A percentile compares a stretch with the other conserved stretches of the same genome.
Evolutionary conservation across 2,329 filamentous ascomycete species (phyloP).

Genomic region (Penicillium sp.): DNA sequence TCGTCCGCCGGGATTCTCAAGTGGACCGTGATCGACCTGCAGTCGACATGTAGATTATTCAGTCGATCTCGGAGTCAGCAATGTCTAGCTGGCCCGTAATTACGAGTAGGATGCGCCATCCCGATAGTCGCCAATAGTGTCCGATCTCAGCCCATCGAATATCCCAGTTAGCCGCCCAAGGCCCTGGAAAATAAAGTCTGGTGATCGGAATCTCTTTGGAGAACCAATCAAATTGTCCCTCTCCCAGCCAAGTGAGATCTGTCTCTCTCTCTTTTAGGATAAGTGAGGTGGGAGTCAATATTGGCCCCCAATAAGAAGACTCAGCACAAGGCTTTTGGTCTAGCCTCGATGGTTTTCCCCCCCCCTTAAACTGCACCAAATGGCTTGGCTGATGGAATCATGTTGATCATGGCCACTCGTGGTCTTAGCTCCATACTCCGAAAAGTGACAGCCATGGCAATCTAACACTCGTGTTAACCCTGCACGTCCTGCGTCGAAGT

Average conservation of each 20-base stretch:
- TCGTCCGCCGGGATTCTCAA: slow-evolving; percentile 20
- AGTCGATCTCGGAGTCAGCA: slow-evolving; percentile 11
- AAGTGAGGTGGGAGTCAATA: not conserved
- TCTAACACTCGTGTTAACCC: slow-evolving; percentile 13
- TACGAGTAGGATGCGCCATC: slow-evolving; percentile 21
- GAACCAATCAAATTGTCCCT: not conserved
- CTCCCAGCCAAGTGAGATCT: not conserved
- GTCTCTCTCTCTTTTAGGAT: not conserved
- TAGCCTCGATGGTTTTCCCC: not conserved
- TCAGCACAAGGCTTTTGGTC: not conserved
- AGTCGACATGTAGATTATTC: slow-evolving; percentile 20
- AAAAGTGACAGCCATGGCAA: slow-evolving; percentile 8
- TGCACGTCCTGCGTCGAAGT: slow-evolving; percentile 18
- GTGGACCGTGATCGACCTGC: slow-evolving; percentile 24
- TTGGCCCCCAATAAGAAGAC: not conserved
- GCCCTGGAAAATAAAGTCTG: slow-evolving; percentile 20
- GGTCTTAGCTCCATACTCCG: slow-evolving; percentile 2
- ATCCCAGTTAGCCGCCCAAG: slow-evolving; percentile 28
- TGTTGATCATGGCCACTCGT: slow-evolving; percentile 1
- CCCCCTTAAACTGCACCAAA: not conserved
- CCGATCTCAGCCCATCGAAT: slow-evolving; percentile 22
- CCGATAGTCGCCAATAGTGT: slow-evolving; percentile 30
- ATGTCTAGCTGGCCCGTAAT: slow-evolving; percentile 15
- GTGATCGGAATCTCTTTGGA: slow-evolving; percentile 8
- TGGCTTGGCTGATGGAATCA: not conserved